Base-by-base conservation (phyloP, 495 filamentous ascomycete species). In the Barbatosphaeria neglecta region DNA sequence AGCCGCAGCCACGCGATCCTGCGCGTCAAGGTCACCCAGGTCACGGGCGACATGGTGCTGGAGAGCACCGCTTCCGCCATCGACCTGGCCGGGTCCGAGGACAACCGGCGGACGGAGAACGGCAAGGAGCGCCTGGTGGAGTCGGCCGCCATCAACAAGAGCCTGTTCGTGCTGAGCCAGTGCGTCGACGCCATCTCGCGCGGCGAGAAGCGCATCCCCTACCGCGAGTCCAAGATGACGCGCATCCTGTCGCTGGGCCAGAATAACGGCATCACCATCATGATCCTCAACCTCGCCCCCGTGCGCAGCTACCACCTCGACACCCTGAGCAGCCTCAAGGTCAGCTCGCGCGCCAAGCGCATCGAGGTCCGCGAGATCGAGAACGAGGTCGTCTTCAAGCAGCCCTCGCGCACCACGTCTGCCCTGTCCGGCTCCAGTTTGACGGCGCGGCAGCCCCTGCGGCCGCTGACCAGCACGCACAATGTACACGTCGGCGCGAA, bases 71-170 rank as follows among this genome's bases (percentile, higher is more conserved):
- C 84, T 5, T 95, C 88, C 2, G 90, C 90, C 49, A 97, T 98
- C 65, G 92, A 98, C 69, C 74, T 98, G 52, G 92, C 92, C 41
- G 92, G 92, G 9, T 95, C 88, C 11, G 92, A 98, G 63, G 92
- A 98, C 59, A 98, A 98, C 61, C 73, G 92, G 20, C 67, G 92
- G 27, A 98, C 92, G 0, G 89, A 94, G 27, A 98, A 98, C 65
- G 87, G 83, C 50, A 93, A 92, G 64, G 88, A 95, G 57, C 73
- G 92, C 13, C 75, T 98, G 70, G 75, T 93, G 2, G 92, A 98
- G 62, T 95, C 88, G n/a, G 87, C 90, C 2, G 93, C 87, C 59
- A 98, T 98, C 70, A 98, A 98, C 73, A 98, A 96, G 68, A 90
- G 83, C 50, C 72, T 98, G 10, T 98, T 98, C 54, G 89, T 95